phyloP scores from a whole-genome alignment of 768 basidiomycete species.

The Amanita muscaria region DNA sequence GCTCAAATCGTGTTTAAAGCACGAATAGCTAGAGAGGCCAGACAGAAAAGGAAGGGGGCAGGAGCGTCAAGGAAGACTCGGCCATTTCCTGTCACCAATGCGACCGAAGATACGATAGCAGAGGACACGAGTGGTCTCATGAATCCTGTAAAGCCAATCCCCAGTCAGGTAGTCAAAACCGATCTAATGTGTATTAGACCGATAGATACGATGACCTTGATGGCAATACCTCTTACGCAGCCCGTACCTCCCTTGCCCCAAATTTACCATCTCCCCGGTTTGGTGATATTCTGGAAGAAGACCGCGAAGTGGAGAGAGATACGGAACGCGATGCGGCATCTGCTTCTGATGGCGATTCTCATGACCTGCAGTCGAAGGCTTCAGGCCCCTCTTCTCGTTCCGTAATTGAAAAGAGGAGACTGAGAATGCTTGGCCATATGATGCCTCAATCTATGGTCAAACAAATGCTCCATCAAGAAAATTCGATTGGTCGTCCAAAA shows the following conservation, averaged over 20 bases:
- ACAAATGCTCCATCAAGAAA: conserved; percentile 19
- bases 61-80: not conserved
- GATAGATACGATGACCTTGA: not conserved
- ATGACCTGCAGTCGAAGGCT: conserved; percentile 5
- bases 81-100: not conserved
- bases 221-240: too few relatives aligned
- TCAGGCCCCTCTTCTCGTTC: conserved; percentile 6
- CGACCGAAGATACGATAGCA: not conserved
- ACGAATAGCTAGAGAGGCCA: conserved; percentile 2
- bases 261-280: too few relatives aligned
- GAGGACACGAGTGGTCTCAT: not conserved
- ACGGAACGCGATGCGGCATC: too few relatives aligned
- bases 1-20: conserved; percentile 21
- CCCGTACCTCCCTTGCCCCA: too few relatives aligned
- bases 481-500: conserved; percentile 11
- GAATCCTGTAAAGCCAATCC: conserved; percentile 1
- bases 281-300: too few relatives aligned
- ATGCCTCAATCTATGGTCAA: conserved; percentile 47
- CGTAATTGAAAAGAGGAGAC: conserved; percentile 22
- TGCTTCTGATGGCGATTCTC: too few relatives aligned
- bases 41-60: not conserved
- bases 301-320: too few relatives aligned
- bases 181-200: not conserved
- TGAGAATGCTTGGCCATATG: conserved; percentile 37
- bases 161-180: too few relatives aligned